Conservation (phyloP, 768 basidiomycete species). For the Amanita polypyramis region DNA sequence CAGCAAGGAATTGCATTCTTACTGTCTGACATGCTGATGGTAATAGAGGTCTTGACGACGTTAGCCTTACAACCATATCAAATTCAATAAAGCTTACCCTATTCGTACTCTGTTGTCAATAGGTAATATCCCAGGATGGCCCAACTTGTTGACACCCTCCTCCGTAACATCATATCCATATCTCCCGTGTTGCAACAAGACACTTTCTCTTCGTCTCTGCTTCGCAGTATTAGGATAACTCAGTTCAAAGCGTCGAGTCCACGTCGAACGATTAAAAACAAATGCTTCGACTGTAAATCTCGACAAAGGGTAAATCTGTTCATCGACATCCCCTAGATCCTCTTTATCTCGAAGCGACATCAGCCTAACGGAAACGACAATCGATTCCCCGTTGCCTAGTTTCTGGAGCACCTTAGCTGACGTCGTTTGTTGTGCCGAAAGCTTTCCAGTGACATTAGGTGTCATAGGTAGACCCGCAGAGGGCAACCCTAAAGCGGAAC, state of each 20-base stretch:
- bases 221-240: conserved; percentile 49
- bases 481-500: conserved; percentile 14
- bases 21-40: conserved; percentile 81
- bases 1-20: conserved; percentile 74
- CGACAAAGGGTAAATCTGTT: conserved; percentile 61
- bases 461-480: conserved; percentile 30
- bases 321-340: conserved; percentile 14
- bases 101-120: conserved; percentile 71
- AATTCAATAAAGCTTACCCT: conserved; percentile 41
- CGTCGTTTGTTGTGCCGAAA: conserved; percentile 25
- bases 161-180: conserved; percentile 15
- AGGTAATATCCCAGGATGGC: conserved; percentile 57
- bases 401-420: background rate
- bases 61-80: background rate
- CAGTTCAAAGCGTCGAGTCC: conserved; percentile 72
- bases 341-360: conserved; percentile 18
- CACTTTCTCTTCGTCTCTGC: conserved; percentile 29
- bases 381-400: conserved; percentile 35
- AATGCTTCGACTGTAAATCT: conserved; percentile 79
- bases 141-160: conserved; percentile 26
- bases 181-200: conserved; percentile 12
- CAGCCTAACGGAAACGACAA: conserved; percentile 63
- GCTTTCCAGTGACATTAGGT: conserved; percentile 41
- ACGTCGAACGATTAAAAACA: conserved; percentile 71
- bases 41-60: conserved; percentile 49